Base-by-base conservation (phyloP, 163 green algal genomes). In the Chlorella variabilis region DNA sequence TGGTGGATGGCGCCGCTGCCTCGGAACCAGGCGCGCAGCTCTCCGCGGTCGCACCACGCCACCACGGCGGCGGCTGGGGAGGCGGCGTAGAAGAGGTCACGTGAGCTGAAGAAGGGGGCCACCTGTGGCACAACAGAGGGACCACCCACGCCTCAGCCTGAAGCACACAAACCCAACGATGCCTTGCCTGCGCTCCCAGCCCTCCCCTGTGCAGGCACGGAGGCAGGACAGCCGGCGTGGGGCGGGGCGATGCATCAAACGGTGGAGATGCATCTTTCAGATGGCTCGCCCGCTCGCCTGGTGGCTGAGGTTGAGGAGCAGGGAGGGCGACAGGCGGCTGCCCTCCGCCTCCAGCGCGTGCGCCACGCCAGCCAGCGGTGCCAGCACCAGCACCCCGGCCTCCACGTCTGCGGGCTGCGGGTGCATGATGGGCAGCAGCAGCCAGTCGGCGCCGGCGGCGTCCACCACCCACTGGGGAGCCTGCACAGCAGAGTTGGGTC, bases 381-480 rank as follows among this genome's bases (percentile, higher is more conserved):
- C 59, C 18, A 81, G 58, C 41, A 75, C 36, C 75, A 81, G 75
- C 4, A 23, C 20, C 2, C 75, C 75, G 8, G 9, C 49, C 21
- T 21, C 34, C 38, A 36, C 39, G 13, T 25, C 59, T 13, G 49
- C 25, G 41, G 45, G 34, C 61, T 65, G n/a, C 21, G n/a, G 31
- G 41, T 62, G 61, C 75, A 81, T 66, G 6, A 63, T 31, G 0
- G 61, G n/a, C 56, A 70, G 18, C 38, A 80, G 58, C 73, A 71
- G 39, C 74, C 11, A 39, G n/a, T 80, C 74, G 13, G 33, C n/a
- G 4, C 39, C 42, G 4, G 21, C 21, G 11, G 27, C 15, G 8
- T 65, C 39, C 39, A 81, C 17, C 42, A 81, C 8, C 59, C 61
- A 74, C 42, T 81, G 58, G 0, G 59, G 61, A 20, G 58, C 75